These are phyloP conservation scores for Clonostachys rhizophaga DNA, from an alignment of 2,329 filamentous ascomycete genomes.

Conservation along the genomic window DNA sequence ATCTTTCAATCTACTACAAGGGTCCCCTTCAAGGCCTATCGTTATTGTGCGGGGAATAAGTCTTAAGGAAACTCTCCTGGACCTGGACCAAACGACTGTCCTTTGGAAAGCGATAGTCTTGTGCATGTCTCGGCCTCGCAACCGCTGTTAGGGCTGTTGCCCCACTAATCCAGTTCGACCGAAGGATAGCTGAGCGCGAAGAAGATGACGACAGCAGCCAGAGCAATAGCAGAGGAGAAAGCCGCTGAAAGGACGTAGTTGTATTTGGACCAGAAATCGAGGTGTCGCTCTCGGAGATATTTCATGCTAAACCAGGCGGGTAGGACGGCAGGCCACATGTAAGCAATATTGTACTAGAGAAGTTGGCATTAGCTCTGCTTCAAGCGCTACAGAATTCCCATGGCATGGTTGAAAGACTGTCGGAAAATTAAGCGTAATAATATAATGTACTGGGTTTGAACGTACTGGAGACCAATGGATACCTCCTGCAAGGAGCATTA, in stretches of 20 bases:
- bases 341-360: slow-evolving; percentile 38
- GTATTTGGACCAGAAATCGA: slow-evolving; percentile 44
- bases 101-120: slow-evolving; percentile 11
- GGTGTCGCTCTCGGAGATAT: slow-evolving; percentile 36
- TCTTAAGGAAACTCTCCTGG: slow-evolving; percentile 10
- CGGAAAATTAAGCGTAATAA: too few species aligned
- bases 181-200: slow-evolving; percentile 28
- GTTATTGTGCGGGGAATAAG: neutral
- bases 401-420: too few species aligned
- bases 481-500: slow-evolving; percentile 32
- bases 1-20: too few species aligned
- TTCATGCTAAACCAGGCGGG: slow-evolving; percentile 43
- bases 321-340: slow-evolving; percentile 39
- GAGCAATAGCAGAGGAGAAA: slow-evolving; percentile 36
- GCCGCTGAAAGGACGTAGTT: slow-evolving; percentile 43
- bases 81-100: slow-evolving; percentile 23
- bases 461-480: slow-evolving; percentile 18
- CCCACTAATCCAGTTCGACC: slow-evolving; percentile 37
- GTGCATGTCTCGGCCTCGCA: slow-evolving; percentile 17
- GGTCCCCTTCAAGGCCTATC: too few species aligned
- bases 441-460: too few species aligned
- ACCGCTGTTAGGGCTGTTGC: slow-evolving; percentile 22
- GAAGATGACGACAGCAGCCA: slow-evolving; percentile 41
- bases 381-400: too few species aligned
- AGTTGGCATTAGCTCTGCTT: neutral